Conservation (phyloP, 208 protist species). For the Blastocrithidia nonstop region DNA sequence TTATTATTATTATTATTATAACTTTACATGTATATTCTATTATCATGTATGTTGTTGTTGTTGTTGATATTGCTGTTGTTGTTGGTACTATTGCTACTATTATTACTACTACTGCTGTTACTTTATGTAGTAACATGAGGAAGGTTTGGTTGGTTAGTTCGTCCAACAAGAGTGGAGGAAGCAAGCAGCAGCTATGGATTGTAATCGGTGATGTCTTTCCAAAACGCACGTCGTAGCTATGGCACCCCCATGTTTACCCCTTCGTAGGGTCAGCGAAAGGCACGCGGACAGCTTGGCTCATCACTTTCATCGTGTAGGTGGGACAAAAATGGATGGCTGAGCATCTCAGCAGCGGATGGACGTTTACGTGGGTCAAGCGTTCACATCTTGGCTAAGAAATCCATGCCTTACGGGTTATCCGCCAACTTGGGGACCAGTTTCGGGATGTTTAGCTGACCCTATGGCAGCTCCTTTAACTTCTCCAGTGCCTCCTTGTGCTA, state of each 20-base stretch:
- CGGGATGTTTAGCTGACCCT: conserved; percentile 39
- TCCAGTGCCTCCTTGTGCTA: conserved; percentile 63
- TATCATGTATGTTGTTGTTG: too few species aligned
- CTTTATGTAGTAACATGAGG: too few species aligned
- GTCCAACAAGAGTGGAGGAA: too few species aligned
- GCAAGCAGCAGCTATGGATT: conserved; percentile 30
- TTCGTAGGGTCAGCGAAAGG: conserved; percentile 73
- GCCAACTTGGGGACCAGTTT: conserved; percentile 56
- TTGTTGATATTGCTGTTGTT: too few species aligned
- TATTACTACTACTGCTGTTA: too few species aligned
- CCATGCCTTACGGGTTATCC: conserved; percentile 38
- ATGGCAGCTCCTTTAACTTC: conserved; percentile 61
- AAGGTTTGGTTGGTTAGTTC: too few species aligned
- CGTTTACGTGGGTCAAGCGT: conserved; percentile 60
- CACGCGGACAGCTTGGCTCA: conserved; percentile 44
- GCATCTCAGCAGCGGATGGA: conserved; percentile 53
- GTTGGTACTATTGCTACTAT: too few species aligned
- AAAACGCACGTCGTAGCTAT: conserved; percentile 67
- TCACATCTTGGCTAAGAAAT: conserved; percentile 74
- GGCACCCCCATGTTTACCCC: conserved; percentile 35
- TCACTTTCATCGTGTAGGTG: conserved; percentile 72
- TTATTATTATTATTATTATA: too few species aligned
- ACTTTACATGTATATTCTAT: too few species aligned
- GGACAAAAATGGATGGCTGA: conserved; percentile 68
- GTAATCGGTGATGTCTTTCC: conserved; percentile 74